Base-by-base conservation (phyloP, 495 filamentous ascomycete species). In the Penicillium canescens region DNA sequence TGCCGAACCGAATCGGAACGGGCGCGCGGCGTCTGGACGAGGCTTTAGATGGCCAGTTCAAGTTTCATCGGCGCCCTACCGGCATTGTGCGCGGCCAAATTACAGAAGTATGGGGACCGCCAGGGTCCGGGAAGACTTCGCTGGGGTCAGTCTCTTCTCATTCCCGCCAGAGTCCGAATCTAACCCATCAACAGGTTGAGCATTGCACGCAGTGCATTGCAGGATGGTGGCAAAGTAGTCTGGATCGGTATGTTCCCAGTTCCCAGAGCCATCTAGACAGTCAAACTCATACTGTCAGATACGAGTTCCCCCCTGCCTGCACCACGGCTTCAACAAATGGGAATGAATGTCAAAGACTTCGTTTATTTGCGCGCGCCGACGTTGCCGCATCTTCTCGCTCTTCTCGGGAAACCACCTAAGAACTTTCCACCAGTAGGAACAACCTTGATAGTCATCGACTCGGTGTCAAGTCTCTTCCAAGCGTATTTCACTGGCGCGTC, bases 51-150 rank as follows among this genome's bases (percentile, higher is more conserved):
- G 46, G 26, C 31, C 26, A 52, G 34, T 43, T 31, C 4, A 56
- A 38, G 47, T 11, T 36, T 9, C 34, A 54, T 8, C 43, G 42
- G 28, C 59, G 64, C 24, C 28, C 28, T 8, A 31, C 28, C 2
- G 40, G 92, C 4, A 68, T 96, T 23, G 74, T 81, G 48, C 83
- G 85, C 34, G 91, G 91, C 20, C 87, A 91, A 65, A 78, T 96
- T n/a, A 86, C 86, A 6, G 94, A 98, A 68, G 72, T 96, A 28
- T 96, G 86, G 74, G 94, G 94, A 0, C 92, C 94, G 13, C 89
- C 90, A 9, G 93, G 93, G 1, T 82, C 81, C 13, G 94, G 94
- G 11, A 98, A 98, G 71, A 95, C 93, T 0, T 74, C 87, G 5
- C 72, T 98, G 57, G 87, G 84, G 93, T 96, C 70, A 52, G 76